Evolutionary conservation across 305 asterid species (phyloP).

Genomic region (Fraxinus greggii): DNA sequence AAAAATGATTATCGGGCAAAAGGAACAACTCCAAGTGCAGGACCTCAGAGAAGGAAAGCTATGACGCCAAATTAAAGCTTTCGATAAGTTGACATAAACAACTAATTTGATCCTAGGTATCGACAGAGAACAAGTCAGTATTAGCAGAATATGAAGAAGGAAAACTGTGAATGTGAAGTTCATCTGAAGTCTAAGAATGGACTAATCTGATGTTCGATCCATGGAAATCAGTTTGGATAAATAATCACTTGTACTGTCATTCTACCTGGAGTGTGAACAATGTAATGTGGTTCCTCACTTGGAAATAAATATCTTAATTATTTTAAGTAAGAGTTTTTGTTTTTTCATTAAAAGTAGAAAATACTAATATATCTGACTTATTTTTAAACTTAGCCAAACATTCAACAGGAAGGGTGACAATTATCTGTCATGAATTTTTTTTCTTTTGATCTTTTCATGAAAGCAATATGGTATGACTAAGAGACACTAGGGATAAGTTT

Average conservation of each 20-base stretch:
- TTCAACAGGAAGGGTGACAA: not conserved
- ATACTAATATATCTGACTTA: not conserved
- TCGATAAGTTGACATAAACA: not conserved
- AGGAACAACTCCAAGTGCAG: conserved; percentile 26
- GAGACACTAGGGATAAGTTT: not conserved
- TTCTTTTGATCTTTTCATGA: not conserved
- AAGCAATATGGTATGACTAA: not conserved
- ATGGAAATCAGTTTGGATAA: not conserved
- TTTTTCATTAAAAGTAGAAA: no score
- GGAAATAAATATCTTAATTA: not conserved
- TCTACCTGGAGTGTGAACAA: not conserved
- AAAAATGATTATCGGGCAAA: conserved; percentile 28
- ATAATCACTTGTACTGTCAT: not conserved
- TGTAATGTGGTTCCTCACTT: not conserved
- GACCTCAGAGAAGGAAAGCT: conserved; percentile 19
- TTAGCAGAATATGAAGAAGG: not conserved
- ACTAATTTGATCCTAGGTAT: not conserved
- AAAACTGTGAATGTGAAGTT: not conserved
- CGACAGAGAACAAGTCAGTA: not conserved
- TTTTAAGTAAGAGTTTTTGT: not conserved
- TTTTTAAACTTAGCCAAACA: not conserved
- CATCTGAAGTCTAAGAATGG: not conserved
- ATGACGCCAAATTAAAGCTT: conserved; percentile 14
- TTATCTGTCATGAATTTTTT: not conserved
- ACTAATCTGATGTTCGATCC: not conserved